phyloP scores from a whole-genome alignment of 2,329 filamentous ascomycete genomes.

The Arthrobotrys pseudoclavata region DNA sequence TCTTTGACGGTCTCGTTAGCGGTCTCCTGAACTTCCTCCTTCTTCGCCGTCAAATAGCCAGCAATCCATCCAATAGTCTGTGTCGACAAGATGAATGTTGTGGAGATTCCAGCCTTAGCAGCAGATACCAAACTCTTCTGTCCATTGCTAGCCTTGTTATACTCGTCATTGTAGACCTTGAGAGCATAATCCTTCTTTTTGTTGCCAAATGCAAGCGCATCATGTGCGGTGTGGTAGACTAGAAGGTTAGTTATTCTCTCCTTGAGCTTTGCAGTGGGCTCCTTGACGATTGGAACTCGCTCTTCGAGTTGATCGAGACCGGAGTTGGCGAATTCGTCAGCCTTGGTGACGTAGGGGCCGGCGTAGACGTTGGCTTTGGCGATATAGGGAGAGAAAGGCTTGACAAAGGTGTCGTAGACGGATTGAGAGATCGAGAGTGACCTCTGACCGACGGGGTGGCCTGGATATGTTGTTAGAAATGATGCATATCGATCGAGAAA shows the following conservation, averaged over 20 bases:
- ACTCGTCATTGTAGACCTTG: slow-evolving; percentile 72
- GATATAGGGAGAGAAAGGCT: slow-evolving; percentile 83
- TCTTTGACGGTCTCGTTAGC: slow-evolving; percentile 66
- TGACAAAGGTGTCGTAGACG: slow-evolving; percentile 81
- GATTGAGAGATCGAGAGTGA: slow-evolving; percentile 81
- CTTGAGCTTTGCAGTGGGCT: slow-evolving; percentile 79
- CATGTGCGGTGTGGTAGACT: slow-evolving; percentile 48
- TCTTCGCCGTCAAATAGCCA: slow-evolving; percentile 74
- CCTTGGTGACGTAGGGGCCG: slow-evolving; percentile 85
- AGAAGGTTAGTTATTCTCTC: slow-evolving; percentile 75
- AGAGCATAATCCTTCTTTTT: slow-evolving; percentile 72
- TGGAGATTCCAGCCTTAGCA: slow-evolving; percentile 78
- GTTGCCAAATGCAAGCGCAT: slow-evolving; percentile 46
- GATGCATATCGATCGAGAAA: neutral
- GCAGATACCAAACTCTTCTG: slow-evolving; percentile 72
- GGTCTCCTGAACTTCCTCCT: slow-evolving; percentile 74
- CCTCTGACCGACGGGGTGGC: slow-evolving; percentile 83
- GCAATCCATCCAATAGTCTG: slow-evolving; percentile 61
- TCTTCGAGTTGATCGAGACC: slow-evolving; percentile 78
- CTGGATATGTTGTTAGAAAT: slow-evolving; percentile 15
- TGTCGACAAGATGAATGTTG: slow-evolving; percentile 73
- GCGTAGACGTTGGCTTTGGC: slow-evolving; percentile 84
- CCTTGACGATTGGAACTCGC: slow-evolving; percentile 80
- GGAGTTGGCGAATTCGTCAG: slow-evolving; percentile 81
- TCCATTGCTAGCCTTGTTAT: slow-evolving; percentile 70